A percentile compares a stretch with the other conserved stretches of the same genome.
These are phyloP conservation scores for Lactuca sativa DNA, from an alignment of 129 eudicot genomes.

Conservation along the genomic window DNA sequence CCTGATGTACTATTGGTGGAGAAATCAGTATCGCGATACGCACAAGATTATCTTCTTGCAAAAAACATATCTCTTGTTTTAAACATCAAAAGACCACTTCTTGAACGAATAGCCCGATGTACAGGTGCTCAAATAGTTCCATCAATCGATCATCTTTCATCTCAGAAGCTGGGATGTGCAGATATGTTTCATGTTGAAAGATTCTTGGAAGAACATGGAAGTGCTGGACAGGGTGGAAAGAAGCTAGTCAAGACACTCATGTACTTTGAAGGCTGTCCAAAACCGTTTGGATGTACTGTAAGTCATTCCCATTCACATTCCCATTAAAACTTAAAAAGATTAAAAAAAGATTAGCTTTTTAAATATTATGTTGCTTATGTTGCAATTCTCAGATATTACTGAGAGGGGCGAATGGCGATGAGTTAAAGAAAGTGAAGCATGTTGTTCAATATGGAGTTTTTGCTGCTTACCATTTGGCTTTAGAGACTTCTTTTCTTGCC, in stretches of 20 bases:
- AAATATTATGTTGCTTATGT: background rate
- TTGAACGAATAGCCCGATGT: conserved; percentile 97
- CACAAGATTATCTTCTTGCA: conserved; percentile 90
- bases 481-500: conserved; percentile 98
- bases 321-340: background rate
- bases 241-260: conserved; percentile 83
- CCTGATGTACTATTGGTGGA: conserved; percentile 95
- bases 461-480: conserved; percentile 96
- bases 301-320: conserved; percentile 26
- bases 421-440: conserved; percentile 93
- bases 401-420: conserved; percentile 91
- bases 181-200: conserved; percentile 80
- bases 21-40: conserved; percentile 91
- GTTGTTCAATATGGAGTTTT: conserved; percentile 93
- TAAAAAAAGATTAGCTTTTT: background rate
- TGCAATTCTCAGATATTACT: conserved; percentile 71
- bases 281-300: conserved; percentile 97
- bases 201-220: conserved; percentile 83
- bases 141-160: conserved; percentile 89
- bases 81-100: conserved; percentile 85
- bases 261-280: conserved; percentile 99
- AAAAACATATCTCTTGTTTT: conserved; percentile 89
- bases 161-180: conserved; percentile 75
- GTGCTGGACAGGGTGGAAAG: conserved; percentile 81
- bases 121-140: conserved; percentile 95